Evolutionary conservation across 2,329 filamentous ascomycete genomes (phyloP), one percentile per base, ranked within the genome.

Genomic region (Nemania bipapillata): DNA sequence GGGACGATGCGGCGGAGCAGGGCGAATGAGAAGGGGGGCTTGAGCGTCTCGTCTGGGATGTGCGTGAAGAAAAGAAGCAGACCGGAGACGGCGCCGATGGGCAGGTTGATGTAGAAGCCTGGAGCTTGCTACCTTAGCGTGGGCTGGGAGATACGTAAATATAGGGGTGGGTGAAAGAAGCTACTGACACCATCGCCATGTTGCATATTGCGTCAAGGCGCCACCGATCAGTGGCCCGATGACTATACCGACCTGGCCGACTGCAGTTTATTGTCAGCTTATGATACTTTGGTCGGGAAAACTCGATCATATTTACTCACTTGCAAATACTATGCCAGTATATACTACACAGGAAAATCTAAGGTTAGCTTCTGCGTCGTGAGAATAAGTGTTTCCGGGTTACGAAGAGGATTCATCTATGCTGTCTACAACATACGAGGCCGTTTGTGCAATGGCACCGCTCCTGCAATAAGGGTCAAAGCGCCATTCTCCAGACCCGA

Each of bases 401-500:
- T 6, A 49, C 11, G n/a, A n/a, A n/a, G n/a, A n/a, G n/a, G n/a
- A n/a, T n/a, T n/a, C n/a, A n/a, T n/a, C n/a, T n/a, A n/a, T n/a
- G n/a, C n/a, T n/a, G n/a, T n/a, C n/a, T n/a, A n/a, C n/a, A 9
- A 73, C 76, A 73, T 71, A 77, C 77, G 73, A 0, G 80, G 82
- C 66, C 84, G 78, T 63, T 83, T 82, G 4, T 81, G 75, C 2
- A 86, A 73, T 0, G 79, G 74, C 65, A 80, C 74, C 42, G 79
- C 73, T 11, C 75, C 82, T 0, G 81, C 80, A 47, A 87, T 79
- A 40, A 88, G 86, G 4, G 81, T 87, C 69, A 88, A 77, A 3
- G 80, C 79, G 0, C 87, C 87, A n/a, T 82, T 86, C 63, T 83
- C 80, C 2, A 89, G 70, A 0, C 84, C 87, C 1, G 86, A 81